These are phyloP conservation scores for Darksidea phi DNA, from an alignment of 495 filamentous ascomycete species.

Conservation along the genomic window DNA sequence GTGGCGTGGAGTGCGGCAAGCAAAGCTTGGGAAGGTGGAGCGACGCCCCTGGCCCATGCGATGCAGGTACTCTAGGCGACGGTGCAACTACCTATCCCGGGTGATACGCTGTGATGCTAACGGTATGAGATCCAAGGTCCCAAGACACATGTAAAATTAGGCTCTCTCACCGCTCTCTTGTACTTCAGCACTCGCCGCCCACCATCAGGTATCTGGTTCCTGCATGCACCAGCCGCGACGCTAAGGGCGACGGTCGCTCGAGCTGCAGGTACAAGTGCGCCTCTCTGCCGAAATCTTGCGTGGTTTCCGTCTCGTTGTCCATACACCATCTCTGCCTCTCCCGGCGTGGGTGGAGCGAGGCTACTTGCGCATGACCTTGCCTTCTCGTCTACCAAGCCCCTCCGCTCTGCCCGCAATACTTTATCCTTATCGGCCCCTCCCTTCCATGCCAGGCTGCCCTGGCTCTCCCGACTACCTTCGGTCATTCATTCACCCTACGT, in stretches of 20 bases:
- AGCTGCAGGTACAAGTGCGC: constrained; percentile 11
- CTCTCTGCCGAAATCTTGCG: neutral
- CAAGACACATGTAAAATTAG: constrained; percentile 32
- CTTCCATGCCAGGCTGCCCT: constrained; percentile 11
- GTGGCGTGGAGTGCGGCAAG: neutral
- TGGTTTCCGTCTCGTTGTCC: neutral
- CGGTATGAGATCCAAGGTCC: constrained; percentile 13
- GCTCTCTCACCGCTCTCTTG: constrained; percentile 32
- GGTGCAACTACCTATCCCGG: constrained; percentile 33
- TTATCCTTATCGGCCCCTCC: constrained; percentile 3
- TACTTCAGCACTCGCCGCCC: constrained; percentile 14
- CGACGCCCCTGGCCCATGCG: constrained; percentile 13
- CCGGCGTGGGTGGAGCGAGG: constrained; percentile 25
- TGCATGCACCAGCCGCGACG: constrained; percentile 13
- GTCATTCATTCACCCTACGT: neutral
- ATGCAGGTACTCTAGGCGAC: constrained; percentile 15
- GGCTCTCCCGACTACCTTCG: neutral
- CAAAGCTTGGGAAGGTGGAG: constrained; percentile 4
- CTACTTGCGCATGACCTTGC: constrained; percentile 29
- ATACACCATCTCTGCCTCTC: constrained; percentile 21
- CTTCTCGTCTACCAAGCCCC: constrained; percentile 17
- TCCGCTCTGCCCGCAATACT: constrained; percentile 22
- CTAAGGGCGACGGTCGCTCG: constrained; percentile 19
- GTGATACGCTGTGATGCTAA: constrained; percentile 24
- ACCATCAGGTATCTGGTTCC: constrained; percentile 12